These are phyloP conservation scores for Verticillium isaacii DNA, from an alignment of 2,329 filamentous ascomycete species.

Conservation along the genomic window DNA sequence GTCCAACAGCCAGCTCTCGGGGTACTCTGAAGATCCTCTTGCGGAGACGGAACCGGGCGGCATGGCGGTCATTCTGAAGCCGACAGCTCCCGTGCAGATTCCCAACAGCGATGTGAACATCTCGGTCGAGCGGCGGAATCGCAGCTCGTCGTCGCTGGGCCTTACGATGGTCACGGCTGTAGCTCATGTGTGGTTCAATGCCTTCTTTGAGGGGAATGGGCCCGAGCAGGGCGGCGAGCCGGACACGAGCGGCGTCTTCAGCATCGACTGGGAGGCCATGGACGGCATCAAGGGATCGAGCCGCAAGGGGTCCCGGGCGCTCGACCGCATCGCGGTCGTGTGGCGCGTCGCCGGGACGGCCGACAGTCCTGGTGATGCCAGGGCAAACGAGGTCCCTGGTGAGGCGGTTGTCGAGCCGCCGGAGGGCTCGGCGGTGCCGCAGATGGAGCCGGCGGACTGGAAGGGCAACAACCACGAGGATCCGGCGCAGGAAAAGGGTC, in stretches of 20 bases:
- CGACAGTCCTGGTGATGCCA: constrained; percentile 16
- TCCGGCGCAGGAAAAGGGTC: constrained; percentile 50
- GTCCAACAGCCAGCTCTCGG: constrained; percentile 3
- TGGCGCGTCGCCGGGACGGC: constrained; percentile 56
- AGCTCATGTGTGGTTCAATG: constrained; percentile 96
- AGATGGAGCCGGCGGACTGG: constrained; percentile 72
- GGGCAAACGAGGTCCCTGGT: constrained; percentile 13
- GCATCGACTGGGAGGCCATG: constrained; percentile 62
- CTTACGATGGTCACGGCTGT: constrained; percentile 89
- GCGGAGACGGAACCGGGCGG: constrained; percentile 47
- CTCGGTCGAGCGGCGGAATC: constrained; percentile 81
- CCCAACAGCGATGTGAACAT: constrained; percentile 86
- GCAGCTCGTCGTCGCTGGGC: constrained; percentile 69
- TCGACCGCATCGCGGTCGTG: constrained; percentile 79
- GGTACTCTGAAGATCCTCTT: constrained; percentile 1
- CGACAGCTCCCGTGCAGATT: constrained; percentile 62
- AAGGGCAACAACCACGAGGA: constrained; percentile 49
- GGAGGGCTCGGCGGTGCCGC: constrained; percentile 62
- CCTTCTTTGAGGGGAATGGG: constrained; percentile 81
- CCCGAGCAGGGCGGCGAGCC: constrained; percentile 63
- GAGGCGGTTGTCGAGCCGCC: constrained; percentile 55
- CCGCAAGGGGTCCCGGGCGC: constrained; percentile 73
- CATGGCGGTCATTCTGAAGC: constrained; percentile 74
- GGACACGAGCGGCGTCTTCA: constrained; percentile 60
- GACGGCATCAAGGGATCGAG: constrained; percentile 91